Base-by-base conservation (phyloP, 768 basidiomycete genomes). In the Naganishia onofrii region DNA sequence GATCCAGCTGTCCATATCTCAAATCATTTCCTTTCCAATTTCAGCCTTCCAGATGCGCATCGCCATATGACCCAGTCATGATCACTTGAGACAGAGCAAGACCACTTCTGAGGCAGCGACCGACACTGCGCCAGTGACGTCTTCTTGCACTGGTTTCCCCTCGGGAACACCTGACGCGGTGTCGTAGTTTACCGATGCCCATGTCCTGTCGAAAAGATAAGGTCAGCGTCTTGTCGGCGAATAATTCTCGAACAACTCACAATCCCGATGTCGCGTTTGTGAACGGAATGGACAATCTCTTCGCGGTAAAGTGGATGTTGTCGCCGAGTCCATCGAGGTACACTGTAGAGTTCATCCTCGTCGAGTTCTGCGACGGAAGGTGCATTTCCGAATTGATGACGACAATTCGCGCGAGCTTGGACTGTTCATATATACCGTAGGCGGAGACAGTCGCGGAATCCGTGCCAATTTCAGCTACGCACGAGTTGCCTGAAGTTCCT, bases 391-490 rank as follows among this genome's bases (percentile, higher is more conserved):
- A 42, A 52, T 73, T 73, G 55, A 73, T 54, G 21, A 73, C 15
- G 36, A 71, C 73, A 17, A 69, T 48, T 1, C 71, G 70, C 42
- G 42, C 60, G 10, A 73, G 63, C 6, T 56, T 48, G 54, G 38
- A 19, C 3, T 66, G 23, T 53, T 66, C 48, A 5, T 53, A 73
- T 48, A 73, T 69, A 0, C 67, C 73, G 66, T 73, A 73, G 9
- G 70, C 67, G 15, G 70, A 58, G 8, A 73, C 23, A 19, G 31
- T 53, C 10, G 23, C 15, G 9, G 57, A 57, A 38, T 36, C 60
- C 26, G 68, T 71, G 23, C 68, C 63, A 29, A 73, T 32, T 46
- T 73, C 73, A 0, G 67, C 67, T 23, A 73, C 64, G 36, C 60
- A 71, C 2, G 57, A 52, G 29, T 68, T 57, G 29, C 71, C 73